Percentiles rank a stretch among this genome's conserved stretches.
phyloP scores from a whole-genome alignment of 257 asterid genomes.

The Asclepias syriaca region DNA sequence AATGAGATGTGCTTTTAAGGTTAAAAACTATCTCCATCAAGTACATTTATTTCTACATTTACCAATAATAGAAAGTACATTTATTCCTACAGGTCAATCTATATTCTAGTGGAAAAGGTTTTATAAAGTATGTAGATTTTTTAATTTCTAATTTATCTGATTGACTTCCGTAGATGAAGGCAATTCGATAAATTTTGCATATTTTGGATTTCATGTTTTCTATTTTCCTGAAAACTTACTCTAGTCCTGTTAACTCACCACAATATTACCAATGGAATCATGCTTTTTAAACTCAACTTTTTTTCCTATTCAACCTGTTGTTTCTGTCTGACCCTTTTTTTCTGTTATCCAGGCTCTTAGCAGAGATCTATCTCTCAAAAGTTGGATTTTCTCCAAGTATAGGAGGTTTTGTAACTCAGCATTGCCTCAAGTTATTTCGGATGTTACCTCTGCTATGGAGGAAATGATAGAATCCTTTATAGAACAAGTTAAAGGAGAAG shows the following conservation, averaged over 20 bases:
- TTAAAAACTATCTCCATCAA: not conserved
- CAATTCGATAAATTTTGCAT: not conserved
- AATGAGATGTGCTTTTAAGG: not conserved
- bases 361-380: conserved; percentile 50
- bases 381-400: conserved; percentile 63
- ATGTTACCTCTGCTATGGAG: conserved; percentile 53
- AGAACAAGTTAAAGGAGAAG: conserved; percentile 48
- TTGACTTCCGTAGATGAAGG: not conserved
- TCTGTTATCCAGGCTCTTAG: conserved; percentile 58
- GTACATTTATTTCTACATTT: not conserved
- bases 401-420: conserved; percentile 58
- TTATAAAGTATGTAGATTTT: not conserved
- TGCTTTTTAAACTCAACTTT: not conserved
- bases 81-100: not conserved
- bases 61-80: not conserved
- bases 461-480: conserved; percentile 55
- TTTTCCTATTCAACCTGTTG: not conserved
- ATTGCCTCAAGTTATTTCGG: conserved; percentile 58
- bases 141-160: not conserved
- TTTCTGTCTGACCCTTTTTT: conserved; percentile 25
- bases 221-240: conserved; percentile 6
- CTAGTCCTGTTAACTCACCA: not conserved
- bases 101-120: not conserved
- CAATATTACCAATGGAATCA: not conserved
- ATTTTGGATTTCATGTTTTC: not conserved